phyloP scores from a whole-genome alignment of 148 eudicot genomes.

The Agrostemma githago region DNA sequence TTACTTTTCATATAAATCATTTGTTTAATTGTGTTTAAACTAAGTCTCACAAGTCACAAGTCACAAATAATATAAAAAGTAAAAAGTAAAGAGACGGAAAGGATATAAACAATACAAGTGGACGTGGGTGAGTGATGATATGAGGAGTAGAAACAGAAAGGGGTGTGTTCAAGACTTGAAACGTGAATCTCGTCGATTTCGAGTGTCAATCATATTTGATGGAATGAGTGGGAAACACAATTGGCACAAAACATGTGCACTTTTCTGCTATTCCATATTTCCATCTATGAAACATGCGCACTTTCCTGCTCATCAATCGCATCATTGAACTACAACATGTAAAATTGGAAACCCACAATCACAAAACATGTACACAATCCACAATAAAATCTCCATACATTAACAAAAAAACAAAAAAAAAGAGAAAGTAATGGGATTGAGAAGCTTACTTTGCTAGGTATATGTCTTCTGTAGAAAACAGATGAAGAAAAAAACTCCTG shows the following conservation, averaged over 20 bases:
- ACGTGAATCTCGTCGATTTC: neutral
- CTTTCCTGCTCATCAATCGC: too few species aligned
- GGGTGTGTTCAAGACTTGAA: neutral
- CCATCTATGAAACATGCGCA: too few species aligned
- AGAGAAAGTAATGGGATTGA: neutral
- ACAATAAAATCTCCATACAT: neutral
- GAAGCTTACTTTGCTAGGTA: slow-evolving; percentile 79
- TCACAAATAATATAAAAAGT: too few species aligned
- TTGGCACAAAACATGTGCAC: neutral
- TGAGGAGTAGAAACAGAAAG: neutral
- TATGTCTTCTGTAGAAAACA: slow-evolving; percentile 68
- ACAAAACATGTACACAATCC: slow-evolving; percentile 4
- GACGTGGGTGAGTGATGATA: neutral
- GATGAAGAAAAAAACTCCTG: slow-evolving; percentile 53
- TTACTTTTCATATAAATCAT: too few species aligned
- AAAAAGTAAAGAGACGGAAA: too few species aligned
- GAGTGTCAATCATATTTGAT: neutral
- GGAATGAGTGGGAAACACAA: too few species aligned
- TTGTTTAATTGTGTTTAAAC: too few species aligned
- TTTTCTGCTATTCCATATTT: neutral
- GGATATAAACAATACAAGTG: neutral
- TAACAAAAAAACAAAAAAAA: neutral
- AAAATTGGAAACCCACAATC: neutral
- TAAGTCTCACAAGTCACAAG: too few species aligned
- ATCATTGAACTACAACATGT: too few species aligned